Base-by-base conservation (phyloP, 2,329 filamentous ascomycete genomes). In the Fusarium compactum region DNA sequence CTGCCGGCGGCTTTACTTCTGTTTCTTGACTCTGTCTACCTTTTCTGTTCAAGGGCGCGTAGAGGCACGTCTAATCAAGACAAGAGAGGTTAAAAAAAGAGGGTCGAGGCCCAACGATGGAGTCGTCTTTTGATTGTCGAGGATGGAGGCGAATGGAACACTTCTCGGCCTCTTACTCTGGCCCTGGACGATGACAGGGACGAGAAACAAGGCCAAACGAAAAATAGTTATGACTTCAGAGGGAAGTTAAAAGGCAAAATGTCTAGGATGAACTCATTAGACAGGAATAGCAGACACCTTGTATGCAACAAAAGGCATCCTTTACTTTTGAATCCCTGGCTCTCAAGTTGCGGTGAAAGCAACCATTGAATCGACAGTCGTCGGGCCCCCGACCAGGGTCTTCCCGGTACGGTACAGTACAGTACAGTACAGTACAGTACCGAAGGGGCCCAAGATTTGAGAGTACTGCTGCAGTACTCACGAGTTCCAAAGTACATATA, bases 321-420 rank as follows among this genome's bases (percentile, higher is more conserved):
- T 58, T 63, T 40, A 51, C 53, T 55, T 55, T 59, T 60, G 59
- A 62, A 68, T 66, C 63, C 64, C 71, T 72, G 71, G 41, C 68
- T 60, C 59, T 61, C 68, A 75, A 75, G 70, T 75, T 76, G 74
- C 74, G 74, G 74, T 76, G 74, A 76, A 76, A 76, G 74, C 62
- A 60, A 62, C 66, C 70, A 64, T 62, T 62, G 45, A 66, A 66
- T 67, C 63, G 47, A 62, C 50, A 62, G 62, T 62, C 66, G 60
- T 67, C 65, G 62, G 62, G 56, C 48, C 20, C 24, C 48, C 43
- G 50, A 73, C 74, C 56, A 62, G 74, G 74, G 70, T 74, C 57
- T 74, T 74, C 74, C 74, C 52, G 50, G 74, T 51, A 53, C 18
- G 5, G 32, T 34, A 34, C 32, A 10, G 32, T 34, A 34, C 18